Conservation (phyloP, 768 basidiomycete genomes). For the Xerocomus spinulosus region DNA sequence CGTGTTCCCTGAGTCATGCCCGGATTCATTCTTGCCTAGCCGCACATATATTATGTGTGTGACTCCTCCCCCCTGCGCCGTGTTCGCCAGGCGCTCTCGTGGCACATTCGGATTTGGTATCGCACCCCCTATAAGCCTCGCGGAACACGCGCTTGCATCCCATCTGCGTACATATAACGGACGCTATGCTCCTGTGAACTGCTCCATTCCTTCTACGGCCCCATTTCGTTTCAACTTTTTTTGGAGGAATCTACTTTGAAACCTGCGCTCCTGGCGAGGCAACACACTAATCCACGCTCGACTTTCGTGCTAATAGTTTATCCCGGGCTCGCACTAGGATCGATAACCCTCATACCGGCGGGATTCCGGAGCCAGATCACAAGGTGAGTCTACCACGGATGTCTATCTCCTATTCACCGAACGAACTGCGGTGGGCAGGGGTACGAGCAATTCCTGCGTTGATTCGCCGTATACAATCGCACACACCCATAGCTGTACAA, state of each 20-base stretch:
- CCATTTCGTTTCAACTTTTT: slow-evolving; percentile 2
- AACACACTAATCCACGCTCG: slow-evolving; percentile 1
- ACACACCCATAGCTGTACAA: slow-evolving; percentile 10
- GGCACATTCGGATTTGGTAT: slow-evolving; percentile 1
- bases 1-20: slow-evolving; percentile 11
- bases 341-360: slow-evolving; percentile 2
- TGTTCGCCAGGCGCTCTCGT: slow-evolving; percentile 14
- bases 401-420: slow-evolving; percentile 6
- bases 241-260: background rate
- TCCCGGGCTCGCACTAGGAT: slow-evolving; percentile 1
- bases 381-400: slow-evolving; percentile 11
- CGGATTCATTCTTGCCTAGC: slow-evolving; percentile 13
- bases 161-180: slow-evolving; percentile 22
- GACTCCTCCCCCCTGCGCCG: slow-evolving; percentile 15
- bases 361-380: slow-evolving; percentile 1
- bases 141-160: slow-evolving; percentile 11
- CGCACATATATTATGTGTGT: slow-evolving; percentile 13
- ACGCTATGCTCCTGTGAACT: slow-evolving; percentile 4
- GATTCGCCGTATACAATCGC: slow-evolving; percentile 14
- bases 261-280: slow-evolving; percentile 1
- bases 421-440: slow-evolving; percentile 19
- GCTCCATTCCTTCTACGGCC: slow-evolving; percentile 11
- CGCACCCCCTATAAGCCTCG: slow-evolving; percentile 8
- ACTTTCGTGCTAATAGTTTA: background rate
- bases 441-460: slow-evolving; percentile 7